Conservation (phyloP, 768 basidiomycete genomes). For the Tylopilus vinaceipallidus region DNA sequence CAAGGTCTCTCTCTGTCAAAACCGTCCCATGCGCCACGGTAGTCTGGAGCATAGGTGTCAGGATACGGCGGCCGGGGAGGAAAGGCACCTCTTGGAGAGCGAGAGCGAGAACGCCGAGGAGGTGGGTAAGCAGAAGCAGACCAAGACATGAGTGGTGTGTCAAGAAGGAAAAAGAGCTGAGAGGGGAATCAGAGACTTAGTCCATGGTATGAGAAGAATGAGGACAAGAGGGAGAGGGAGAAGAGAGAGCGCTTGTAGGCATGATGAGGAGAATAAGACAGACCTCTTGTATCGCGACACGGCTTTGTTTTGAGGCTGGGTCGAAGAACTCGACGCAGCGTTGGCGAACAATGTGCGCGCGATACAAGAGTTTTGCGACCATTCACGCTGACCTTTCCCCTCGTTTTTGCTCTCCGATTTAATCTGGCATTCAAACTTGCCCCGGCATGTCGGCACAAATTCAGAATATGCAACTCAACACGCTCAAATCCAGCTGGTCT, state of each 20-base stretch:
- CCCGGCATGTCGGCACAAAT: conserved; percentile 13
- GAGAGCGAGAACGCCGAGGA: conserved; percentile 78
- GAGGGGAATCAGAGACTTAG: conserved; percentile 49
- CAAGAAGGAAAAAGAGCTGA: conserved; percentile 36
- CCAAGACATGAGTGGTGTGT: conserved; percentile 69
- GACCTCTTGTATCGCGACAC: conserved; percentile 76
- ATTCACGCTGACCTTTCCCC: conserved; percentile 17
- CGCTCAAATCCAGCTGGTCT: conserved; percentile 33
- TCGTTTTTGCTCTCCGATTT: conserved; percentile 21
- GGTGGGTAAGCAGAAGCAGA: conserved; percentile 68
- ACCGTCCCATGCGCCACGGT: conserved; percentile 64
- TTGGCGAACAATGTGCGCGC: conserved; percentile 55
- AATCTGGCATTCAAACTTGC: conserved; percentile 14
- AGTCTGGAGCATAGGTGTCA: conserved; percentile 58
- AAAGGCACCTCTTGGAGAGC: conserved; percentile 61
- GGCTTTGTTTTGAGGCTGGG: conserved; percentile 34
- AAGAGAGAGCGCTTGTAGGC: conserved; percentile 69
- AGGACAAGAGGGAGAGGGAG: conserved; percentile 58
- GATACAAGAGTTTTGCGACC: conserved; percentile 42
- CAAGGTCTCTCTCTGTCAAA: conserved; percentile 72
- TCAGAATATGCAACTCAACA: conserved; percentile 56
- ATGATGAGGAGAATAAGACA: conserved; percentile 76
- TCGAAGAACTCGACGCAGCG: conserved; percentile 35
- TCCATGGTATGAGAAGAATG: conserved; percentile 44
- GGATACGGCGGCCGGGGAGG: conserved; percentile 54